A percentile compares a stretch with the other conserved stretches of the same genome.
These are phyloP conservation scores for Obba rivulosa DNA, from an alignment of 768 basidiomycete genomes.

Conservation along the genomic window DNA sequence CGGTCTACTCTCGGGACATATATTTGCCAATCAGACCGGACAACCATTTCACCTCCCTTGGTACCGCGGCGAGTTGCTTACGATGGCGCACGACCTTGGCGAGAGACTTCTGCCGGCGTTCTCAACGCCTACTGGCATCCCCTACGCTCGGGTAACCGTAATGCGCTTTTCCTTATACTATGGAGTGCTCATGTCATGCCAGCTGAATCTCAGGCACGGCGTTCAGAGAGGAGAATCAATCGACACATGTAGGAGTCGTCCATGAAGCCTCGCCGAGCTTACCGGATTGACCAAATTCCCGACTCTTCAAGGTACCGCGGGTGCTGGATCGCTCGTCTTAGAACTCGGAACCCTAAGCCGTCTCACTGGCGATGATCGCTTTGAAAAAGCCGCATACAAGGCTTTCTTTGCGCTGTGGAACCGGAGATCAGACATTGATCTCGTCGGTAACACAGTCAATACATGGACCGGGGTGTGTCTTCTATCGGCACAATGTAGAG, in stretches of 20 bases:
- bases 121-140: slow-evolving; percentile 84
- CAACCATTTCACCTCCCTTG: slow-evolving; percentile 75
- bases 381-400: slow-evolving; percentile 84
- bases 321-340: slow-evolving; percentile 87
- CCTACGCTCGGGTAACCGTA: slow-evolving; percentile 72
- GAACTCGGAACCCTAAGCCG: slow-evolving; percentile 94
- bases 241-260: slow-evolving; percentile 69
- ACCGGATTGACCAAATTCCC: neutral
- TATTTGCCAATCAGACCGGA: slow-evolving; percentile 62
- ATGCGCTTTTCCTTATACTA: slow-evolving; percentile 3
- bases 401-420: slow-evolving; percentile 96
- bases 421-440: slow-evolving; percentile 72
- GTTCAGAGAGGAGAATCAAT: slow-evolving; percentile 67
- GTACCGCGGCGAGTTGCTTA: slow-evolving; percentile 78
- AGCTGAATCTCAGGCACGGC: slow-evolving; percentile 85
- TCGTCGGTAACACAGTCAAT: slow-evolving; percentile 88
- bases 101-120: slow-evolving; percentile 87
- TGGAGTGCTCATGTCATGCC: slow-evolving; percentile 3
- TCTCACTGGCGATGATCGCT: slow-evolving; percentile 83
- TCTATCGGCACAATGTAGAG: slow-evolving; percentile 4
- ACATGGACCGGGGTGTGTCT: slow-evolving; percentile 69
- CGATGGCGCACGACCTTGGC: slow-evolving; percentile 84
- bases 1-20: slow-evolving; percentile 81
- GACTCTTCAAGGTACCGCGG: slow-evolving; percentile 70
- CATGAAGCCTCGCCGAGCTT: neutral